These are phyloP conservation scores for Candida broadrunensis DNA, from an alignment of 805 yeast species.

Conservation along the genomic window DNA sequence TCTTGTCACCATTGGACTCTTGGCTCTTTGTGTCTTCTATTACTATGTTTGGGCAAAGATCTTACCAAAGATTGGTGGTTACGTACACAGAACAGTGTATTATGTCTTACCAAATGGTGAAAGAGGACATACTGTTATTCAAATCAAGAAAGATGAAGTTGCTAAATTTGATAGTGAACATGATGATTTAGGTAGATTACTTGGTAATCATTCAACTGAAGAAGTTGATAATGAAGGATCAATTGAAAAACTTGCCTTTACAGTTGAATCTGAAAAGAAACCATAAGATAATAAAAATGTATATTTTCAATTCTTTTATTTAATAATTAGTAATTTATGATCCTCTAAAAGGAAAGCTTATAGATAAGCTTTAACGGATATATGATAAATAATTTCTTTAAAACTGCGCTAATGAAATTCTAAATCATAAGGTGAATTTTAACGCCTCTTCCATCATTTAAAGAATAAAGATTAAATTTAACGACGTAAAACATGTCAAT, in stretches of 20 bases:
- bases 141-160: constrained; percentile 26
- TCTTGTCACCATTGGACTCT: constrained; percentile 32
- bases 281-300: background rate
- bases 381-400: too few relatives aligned
- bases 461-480: too few relatives aligned
- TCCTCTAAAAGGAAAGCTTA: background rate
- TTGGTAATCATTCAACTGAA: background rate
- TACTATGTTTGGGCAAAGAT: constrained; percentile 35
- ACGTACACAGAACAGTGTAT: constrained; percentile 25
- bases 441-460: too few relatives aligned
- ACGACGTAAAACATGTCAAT: too few relatives aligned
- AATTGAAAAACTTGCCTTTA: background rate
- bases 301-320: too few relatives aligned
- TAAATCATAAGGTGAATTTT: too few relatives aligned
- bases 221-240: background rate
- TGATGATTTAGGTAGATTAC: constrained; percentile 11
- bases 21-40: constrained; percentile 28
- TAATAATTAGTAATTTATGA: background rate
- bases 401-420: too few relatives aligned
- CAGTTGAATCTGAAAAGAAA: background rate
- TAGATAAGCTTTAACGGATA: too few relatives aligned
- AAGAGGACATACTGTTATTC: constrained; percentile 36
- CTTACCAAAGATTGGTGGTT: constrained; percentile 29
- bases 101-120: constrained; percentile 37
- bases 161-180: constrained; percentile 30